phyloP scores from a whole-genome alignment of 345 rosid genomes.

The Pseudoturritis turrita region DNA sequence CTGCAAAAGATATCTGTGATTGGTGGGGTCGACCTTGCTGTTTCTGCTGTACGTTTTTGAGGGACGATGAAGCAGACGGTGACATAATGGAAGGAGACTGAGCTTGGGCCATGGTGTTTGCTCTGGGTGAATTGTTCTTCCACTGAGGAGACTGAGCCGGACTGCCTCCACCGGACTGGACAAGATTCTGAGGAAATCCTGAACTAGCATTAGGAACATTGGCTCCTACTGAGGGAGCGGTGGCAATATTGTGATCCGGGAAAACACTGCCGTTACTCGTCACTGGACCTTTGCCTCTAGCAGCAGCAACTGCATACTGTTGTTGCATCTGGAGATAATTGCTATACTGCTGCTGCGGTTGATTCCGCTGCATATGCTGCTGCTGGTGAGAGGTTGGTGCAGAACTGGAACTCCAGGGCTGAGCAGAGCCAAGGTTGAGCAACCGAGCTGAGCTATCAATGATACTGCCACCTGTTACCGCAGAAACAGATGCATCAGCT shows the following conservation, averaged over 20 bases:
- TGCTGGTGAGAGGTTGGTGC: conserved; percentile 11
- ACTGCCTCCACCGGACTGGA: conserved; percentile 45
- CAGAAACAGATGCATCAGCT: conserved; percentile 42
- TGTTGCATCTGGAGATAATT: conserved; percentile 52
- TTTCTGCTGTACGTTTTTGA: conserved; percentile 47
- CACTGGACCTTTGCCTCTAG: conserved; percentile 48
- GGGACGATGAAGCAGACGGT: conserved; percentile 43
- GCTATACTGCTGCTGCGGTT: conserved; percentile 37
- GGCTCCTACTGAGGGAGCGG: conserved; percentile 45
- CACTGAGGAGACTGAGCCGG: conserved; percentile 65
- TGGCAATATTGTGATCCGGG: conserved; percentile 42
- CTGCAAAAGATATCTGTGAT: conserved; percentile 52
- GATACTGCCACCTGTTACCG: conserved; percentile 41
- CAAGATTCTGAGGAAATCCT: conserved; percentile 53
- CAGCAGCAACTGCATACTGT: conserved; percentile 51
- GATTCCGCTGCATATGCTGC: conserved; percentile 37
- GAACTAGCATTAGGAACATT: conserved; percentile 45
- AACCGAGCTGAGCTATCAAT: conserved; percentile 58
- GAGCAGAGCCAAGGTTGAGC: conserved; percentile 42
- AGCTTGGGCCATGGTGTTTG: conserved; percentile 35
- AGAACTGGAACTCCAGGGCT: conserved; percentile 40
- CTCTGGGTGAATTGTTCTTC: conserved; percentile 50
- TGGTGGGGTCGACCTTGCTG: conserved; percentile 60
- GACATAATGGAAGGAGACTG: conserved; percentile 39
- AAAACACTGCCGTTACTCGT: conserved; percentile 53